Evolutionary conservation across 1,139 yeast genomes (phyloP).

Genomic region (Blastobotrys niveus): DNA sequence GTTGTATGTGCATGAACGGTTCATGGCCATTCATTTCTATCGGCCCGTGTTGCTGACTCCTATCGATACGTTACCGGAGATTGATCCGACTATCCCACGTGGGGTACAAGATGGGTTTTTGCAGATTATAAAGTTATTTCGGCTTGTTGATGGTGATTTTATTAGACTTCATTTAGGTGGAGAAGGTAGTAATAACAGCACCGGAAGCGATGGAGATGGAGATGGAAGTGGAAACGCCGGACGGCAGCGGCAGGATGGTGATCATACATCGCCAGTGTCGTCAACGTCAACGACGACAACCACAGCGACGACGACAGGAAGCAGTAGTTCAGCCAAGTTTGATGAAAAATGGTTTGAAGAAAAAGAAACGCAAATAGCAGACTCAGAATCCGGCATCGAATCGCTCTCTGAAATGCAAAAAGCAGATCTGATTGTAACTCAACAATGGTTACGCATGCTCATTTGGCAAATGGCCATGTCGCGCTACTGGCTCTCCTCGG

Average conservation of each 20-base stretch:
- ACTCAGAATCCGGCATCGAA: conserved; percentile 15
- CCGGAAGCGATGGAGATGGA: too few relatives aligned
- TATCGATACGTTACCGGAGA: conserved; percentile 15
- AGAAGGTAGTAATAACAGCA: conserved; percentile 5
- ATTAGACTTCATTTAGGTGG: conserved; percentile 18
- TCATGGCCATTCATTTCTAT: conserved; percentile 20
- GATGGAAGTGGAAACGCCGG: too few relatives aligned
- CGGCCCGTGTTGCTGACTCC: conserved; percentile 18
- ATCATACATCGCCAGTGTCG: too few relatives aligned
- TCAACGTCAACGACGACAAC: not conserved
- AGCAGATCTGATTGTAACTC: conserved; percentile 20
- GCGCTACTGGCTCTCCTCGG: conserved; percentile 15
- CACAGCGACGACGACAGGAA: too few relatives aligned
- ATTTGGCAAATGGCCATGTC: conserved; percentile 25
- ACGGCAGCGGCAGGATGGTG: too few relatives aligned
- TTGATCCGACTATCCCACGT: conserved; percentile 13
- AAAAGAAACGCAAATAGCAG: conserved; percentile 16
- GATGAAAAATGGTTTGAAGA: conserved; percentile 20
- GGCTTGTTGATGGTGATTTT: conserved; percentile 19
- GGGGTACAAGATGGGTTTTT: conserved; percentile 18
- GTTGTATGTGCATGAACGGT: conserved; percentile 21
- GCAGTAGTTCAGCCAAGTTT: too few relatives aligned
- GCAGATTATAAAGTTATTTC: conserved; percentile 20
- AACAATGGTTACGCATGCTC: conserved; percentile 22
- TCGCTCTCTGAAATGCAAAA: conserved; percentile 19